Conservation (phyloP, 2,329 filamentous ascomycete genomes). For the Hyphodiscus sp. region DNA sequence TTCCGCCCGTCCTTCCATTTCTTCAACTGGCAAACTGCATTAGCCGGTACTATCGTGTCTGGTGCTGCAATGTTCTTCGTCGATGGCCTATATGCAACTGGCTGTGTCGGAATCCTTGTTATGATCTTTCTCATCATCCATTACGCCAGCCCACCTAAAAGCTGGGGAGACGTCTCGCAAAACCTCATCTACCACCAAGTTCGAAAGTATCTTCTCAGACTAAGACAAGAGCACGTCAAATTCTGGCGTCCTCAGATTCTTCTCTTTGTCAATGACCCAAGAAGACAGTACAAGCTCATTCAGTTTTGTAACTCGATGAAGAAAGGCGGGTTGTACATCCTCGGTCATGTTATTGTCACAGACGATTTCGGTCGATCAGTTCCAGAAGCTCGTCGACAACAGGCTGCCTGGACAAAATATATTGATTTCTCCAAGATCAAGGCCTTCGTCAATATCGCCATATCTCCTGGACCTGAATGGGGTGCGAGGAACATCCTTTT, state of each 20-base stretch:
- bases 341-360: slow-evolving; percentile 83
- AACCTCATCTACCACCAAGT: slow-evolving; percentile 86
- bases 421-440: slow-evolving; percentile 84
- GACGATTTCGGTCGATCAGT: slow-evolving; percentile 74
- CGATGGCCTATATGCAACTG: slow-evolving; percentile 71
- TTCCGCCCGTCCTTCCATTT: slow-evolving; percentile 85
- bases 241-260: slow-evolving; percentile 90
- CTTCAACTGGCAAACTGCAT: slow-evolving; percentile 80
- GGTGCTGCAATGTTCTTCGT: slow-evolving; percentile 86
- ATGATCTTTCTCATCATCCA: slow-evolving; percentile 80
- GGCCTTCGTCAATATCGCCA: slow-evolving; percentile 80
- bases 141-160: slow-evolving; percentile 77
- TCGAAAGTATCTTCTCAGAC: slow-evolving; percentile 76
- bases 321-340: slow-evolving; percentile 74
- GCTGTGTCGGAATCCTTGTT: slow-evolving; percentile 66
- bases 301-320: slow-evolving; percentile 90
- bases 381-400: slow-evolving; percentile 73
- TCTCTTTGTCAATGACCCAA: slow-evolving; percentile 73
- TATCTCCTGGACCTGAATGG: slow-evolving; percentile 79
- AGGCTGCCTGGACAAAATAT: slow-evolving; percentile 73
- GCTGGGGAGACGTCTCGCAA: slow-evolving; percentile 86
- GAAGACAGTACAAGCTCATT: slow-evolving; percentile 76
- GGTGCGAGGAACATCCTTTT: slow-evolving; percentile 77
- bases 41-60: slow-evolving; percentile 67
- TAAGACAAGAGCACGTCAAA: slow-evolving; percentile 84